Base-by-base conservation (phyloP, 2,329 filamentous ascomycete species). In the Curvularia sp. region DNA sequence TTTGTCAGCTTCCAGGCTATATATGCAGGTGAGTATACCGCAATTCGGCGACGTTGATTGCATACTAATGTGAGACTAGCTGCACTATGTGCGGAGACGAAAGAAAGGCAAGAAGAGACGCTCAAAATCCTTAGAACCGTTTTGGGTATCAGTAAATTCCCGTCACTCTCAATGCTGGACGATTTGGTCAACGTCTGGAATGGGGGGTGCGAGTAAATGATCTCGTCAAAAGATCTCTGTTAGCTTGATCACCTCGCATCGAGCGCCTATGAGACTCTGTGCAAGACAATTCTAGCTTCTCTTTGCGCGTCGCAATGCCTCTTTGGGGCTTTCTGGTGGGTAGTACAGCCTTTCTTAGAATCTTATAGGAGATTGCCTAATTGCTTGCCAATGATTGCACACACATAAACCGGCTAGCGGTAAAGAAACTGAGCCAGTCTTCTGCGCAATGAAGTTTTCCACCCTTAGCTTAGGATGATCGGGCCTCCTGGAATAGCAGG, bases 1-100 rank as follows among this genome's bases (percentile, higher is more conserved):
- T 74, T 73, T 38, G 66, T 73, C 5, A 66, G 70, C 53, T 68
- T 70, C 10, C 69, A 73, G 25, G 68, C 71, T 28, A 61, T 74
- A 5, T 74, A 74, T 60, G 70, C 68, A 43, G 71, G 71, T 72
- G n/a, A 41, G 66, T 66, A 23, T 8, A 15, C 8, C 23, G 2
- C 5, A 5, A 1, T 2, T 15, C 27, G 9, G 4, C 18, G 15
- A 12, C 21, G 8, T 58, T 34, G 18, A 25, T 27, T 18, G 45
- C 34, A 5, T 46, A 28, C 48, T 58, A 36, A 63, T 21, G 3
- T 10, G 7, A 15, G 9, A 32, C 10, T 46, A 68, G 65, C 67
- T 39, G 65, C 66, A 9, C 41, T 69, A 5, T 69, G 65, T 38
- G 64, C 65, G 8, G 66, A 68, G 49, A 68, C 61, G 15, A 59